Base-by-base conservation (phyloP, 2,329 filamentous ascomycete species). In the Arthrobotrys sphaeroides region DNA sequence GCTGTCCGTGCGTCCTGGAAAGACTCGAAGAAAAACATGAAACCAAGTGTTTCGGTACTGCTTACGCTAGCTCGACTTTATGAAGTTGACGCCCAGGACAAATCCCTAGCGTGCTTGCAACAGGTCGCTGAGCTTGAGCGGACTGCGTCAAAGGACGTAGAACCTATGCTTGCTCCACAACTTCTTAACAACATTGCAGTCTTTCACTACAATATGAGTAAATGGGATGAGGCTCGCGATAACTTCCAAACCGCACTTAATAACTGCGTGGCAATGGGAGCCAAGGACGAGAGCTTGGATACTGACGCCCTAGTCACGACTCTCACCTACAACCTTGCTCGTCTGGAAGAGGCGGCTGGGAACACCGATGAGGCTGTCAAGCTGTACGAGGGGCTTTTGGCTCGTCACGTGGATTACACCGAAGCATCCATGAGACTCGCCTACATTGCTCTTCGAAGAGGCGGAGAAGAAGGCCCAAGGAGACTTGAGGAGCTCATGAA, bases 131-230 rank as follows among this genome's bases (percentile, higher is more conserved):
- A 96, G 81, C 87, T 97, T 79, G 94, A 97, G 81, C 83, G 96
- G 18, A 90, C 92, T 43, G 88, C 96, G 43, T 88, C 90, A 0
- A 82, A 84, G 1, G 86, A 88, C 16, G 89, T 92, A 62, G 88
- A 90, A 28, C 51, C 88, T 28, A 83, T 88, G 68, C 85, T 99
- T 0, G 92, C 94, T 0, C 95, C 95, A 2, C 93, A 97, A 80
- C 86, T 98, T 1, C 87, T 99, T 45, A 99, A 98, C 85, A 99
- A 99, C 82, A 96, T 98, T 81, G 95, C 92, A 3, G 97, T 94
- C 82, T 98, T 98, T 83, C 89, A 96, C 79, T 97, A 93, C 78
- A 93, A 97, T 81, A 87, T 89, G 1, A 93, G 96, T 79, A 93
- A 93, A 81, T 90, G 91, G 77, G 88, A 90, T 18, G 86, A 89